These are phyloP conservation scores for Durusdinium trenchii DNA, from an alignment of 73 alveolate species.

Conservation along the genomic window DNA sequence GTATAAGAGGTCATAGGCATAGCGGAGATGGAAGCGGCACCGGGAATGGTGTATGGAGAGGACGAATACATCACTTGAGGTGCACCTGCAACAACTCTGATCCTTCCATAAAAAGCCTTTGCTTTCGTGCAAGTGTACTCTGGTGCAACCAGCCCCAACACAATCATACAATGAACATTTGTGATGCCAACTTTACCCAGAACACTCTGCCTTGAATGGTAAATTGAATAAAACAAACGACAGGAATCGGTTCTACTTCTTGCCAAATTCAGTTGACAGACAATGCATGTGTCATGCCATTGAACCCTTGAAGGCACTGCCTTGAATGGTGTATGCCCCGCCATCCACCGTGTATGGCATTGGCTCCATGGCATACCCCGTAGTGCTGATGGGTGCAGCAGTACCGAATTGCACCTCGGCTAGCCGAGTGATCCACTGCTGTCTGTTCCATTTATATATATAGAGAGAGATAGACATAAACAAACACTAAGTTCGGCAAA, in stretches of 20 bases:
- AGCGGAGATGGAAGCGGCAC: constrained; percentile 29
- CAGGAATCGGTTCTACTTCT: neutral
- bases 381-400: constrained; percentile 25
- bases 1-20: constrained; percentile 23
- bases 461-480: no score
- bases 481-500: no score
- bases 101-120: no score
- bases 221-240: neutral
- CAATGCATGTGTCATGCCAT: neutral
- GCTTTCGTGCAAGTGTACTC: no score
- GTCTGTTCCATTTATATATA: no score
- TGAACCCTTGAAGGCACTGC: no score
- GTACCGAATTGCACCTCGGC: no score
- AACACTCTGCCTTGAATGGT: neutral
- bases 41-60: constrained; percentile 24
- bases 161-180: no score
- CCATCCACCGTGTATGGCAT: constrained; percentile 41
- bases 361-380: constrained; percentile 46
- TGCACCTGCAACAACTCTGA: constrained; percentile 12
- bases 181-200: no score
- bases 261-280: neutral
- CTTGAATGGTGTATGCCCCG: constrained; percentile 3
- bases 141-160: no score
- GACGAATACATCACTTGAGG: constrained; percentile 34
- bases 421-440: no score